Conservation (phyloP, 768 basidiomycete genomes). For the Galerina marginata region DNA sequence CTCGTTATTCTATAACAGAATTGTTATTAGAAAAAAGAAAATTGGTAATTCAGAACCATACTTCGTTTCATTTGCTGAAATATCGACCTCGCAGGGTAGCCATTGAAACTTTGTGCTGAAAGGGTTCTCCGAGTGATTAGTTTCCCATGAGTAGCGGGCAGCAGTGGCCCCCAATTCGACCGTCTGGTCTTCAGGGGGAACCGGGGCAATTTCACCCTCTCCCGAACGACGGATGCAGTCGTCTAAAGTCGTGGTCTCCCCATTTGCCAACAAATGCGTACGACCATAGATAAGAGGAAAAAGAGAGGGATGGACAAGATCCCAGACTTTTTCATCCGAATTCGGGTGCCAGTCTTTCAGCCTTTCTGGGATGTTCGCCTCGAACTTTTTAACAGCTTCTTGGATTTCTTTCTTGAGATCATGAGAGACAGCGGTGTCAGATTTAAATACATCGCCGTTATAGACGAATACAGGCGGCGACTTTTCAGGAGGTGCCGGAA, state of each 20-base stretch:
- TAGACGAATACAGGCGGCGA: slow-evolving; percentile 27
- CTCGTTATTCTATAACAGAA: slow-evolving; percentile 29
- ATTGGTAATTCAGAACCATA: background rate
- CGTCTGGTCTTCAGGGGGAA: slow-evolving; percentile 17
- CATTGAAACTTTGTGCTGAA: slow-evolving; percentile 34
- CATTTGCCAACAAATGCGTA: slow-evolving; percentile 25
- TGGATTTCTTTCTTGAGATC: slow-evolving; percentile 30
- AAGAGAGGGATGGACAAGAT: slow-evolving; percentile 51
- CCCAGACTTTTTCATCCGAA: slow-evolving; percentile 46
- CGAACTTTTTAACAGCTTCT: slow-evolving; percentile 32
- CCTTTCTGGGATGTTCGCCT: slow-evolving; percentile 37
- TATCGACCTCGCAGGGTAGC: slow-evolving; percentile 35
- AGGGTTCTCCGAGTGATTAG: background rate
- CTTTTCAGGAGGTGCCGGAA: slow-evolving; percentile 3
- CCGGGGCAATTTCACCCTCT: slow-evolving; percentile 18
- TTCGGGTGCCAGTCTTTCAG: slow-evolving; percentile 53
- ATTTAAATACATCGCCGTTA: slow-evolving; percentile 35
- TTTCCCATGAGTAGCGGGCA: background rate
- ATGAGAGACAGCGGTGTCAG: slow-evolving; percentile 37
- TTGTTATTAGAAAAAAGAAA: background rate
- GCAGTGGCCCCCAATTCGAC: background rate
- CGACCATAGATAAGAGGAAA: slow-evolving; percentile 44
- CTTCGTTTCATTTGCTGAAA: slow-evolving; percentile 26
- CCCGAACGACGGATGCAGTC: slow-evolving; percentile 30
- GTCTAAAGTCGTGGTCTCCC: slow-evolving; percentile 23